Base-by-base conservation (phyloP, 2,329 filamentous ascomycete genomes). In the Exophiala xenobiotica region DNA sequence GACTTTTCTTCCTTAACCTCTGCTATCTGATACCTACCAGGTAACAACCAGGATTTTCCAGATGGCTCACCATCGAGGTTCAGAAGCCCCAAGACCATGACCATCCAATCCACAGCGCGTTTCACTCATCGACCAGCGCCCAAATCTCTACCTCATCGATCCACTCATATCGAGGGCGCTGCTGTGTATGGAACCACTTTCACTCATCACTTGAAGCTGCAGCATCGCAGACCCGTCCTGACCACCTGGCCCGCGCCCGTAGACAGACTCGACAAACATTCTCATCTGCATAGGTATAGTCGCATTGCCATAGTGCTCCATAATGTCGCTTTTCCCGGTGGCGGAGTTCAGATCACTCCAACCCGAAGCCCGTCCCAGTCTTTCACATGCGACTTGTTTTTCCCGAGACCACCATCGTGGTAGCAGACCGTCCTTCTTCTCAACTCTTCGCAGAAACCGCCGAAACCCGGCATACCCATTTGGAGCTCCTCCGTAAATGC, bases 281-380 rank as follows among this genome's bases (percentile, higher is more conserved):
- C 76, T 68, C 46, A 80, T 62, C 66, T 80, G 74, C 74, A 78
- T 77, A 2, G 75, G 71, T 50, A 78, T 76, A 1, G 56, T 57
- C 1, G 45, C 2, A 41, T 78, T 69, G 1, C 68, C 68, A 38
- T 79, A 79, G 43, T 73, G 67, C 16, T 73, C 65, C 2, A 68
- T 65, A 19, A 77, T 27, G 38, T 54, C 51, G 22, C 24, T 18
- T 35, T 57, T 57, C 26, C 46, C 43, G 22, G 52, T 33, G 6
- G 48, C 45, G 38, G 16, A 38, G 19, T 42, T 29, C 26, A 48
- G 14, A 11, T 22, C 14, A 18, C 49, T 35, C 43, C 41, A 44
- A 22, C 24, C 19, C 4, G 8, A 16, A 7, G 12, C 8, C 60
- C 67, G 62, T 2, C 67, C 73, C 0, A 70, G 37, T 0, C 29